Conservation (phyloP, 202 grass and related monocot species). For the Carex arenaria region DNA sequence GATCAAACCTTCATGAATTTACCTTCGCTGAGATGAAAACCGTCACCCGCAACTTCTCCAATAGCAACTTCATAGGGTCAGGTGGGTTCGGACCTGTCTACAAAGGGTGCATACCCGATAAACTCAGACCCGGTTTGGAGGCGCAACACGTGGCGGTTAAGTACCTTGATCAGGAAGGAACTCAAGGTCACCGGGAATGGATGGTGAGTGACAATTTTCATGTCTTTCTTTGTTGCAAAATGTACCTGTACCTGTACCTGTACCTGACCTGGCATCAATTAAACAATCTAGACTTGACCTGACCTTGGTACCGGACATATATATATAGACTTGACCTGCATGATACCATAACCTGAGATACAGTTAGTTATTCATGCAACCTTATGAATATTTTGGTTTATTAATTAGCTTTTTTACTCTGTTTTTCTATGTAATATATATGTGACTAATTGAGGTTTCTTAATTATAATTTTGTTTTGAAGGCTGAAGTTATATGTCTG, state of each 20-base stretch:
- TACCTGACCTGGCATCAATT: not conserved
- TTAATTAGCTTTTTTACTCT: not conserved
- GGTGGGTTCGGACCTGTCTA: conserved; percentile 82
- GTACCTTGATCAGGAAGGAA: conserved; percentile 71
- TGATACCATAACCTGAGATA: not conserved
- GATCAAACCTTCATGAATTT: conserved; percentile 64
- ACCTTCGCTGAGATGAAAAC: conserved; percentile 66
- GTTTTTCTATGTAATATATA: not conserved
- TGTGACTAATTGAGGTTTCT: not conserved
- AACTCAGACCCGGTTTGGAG: conserved; percentile 38
- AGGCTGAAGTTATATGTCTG: conserved; percentile 80
- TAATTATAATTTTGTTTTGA: not conserved
- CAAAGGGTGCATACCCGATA: conserved; percentile 56
- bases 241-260: not conserved
- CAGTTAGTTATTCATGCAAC: not conserved
- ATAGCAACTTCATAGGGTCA: conserved; percentile 61
- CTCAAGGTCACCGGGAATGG: conserved; percentile 83
- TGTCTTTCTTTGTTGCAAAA: not conserved
- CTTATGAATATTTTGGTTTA: not conserved
- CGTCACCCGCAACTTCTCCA: conserved; percentile 61
- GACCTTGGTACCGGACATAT: not conserved
- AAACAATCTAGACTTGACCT: not conserved
- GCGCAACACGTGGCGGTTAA: conserved; percentile 75
- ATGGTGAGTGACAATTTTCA: conserved; percentile 38
- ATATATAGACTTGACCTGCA: not conserved